These are phyloP conservation scores for Pestalotiopsis sp. DNA, from an alignment of 2,329 filamentous ascomycete species.

Conservation along the genomic window DNA sequence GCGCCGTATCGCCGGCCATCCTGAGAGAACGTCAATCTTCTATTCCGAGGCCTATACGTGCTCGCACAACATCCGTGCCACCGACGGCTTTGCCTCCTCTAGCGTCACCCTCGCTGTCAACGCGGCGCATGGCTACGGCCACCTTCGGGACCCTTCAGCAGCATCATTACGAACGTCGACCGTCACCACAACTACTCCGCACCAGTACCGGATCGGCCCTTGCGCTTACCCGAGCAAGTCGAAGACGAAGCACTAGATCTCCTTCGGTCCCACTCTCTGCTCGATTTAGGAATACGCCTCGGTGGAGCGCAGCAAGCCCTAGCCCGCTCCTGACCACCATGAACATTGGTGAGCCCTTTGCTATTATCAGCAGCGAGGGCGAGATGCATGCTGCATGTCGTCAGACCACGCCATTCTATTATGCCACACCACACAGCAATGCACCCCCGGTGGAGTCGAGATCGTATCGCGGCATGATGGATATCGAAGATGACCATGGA, in stretches of 20 bases:
- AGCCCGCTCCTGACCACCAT: constrained; percentile 33
- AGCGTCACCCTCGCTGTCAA: constrained; percentile 41
- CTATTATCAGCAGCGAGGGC: constrained; percentile 29
- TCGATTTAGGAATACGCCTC: constrained; percentile 49
- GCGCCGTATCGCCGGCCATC: constrained; percentile 41
- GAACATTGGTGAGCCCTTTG: constrained; percentile 33
- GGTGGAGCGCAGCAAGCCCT: constrained; percentile 52
- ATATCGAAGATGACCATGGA: constrained; percentile 27
- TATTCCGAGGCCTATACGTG: constrained; percentile 46
- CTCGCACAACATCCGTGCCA: constrained; percentile 58
- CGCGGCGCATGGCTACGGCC: constrained; percentile 50
- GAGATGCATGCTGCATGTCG: constrained; percentile 5
- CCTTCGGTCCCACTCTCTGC: constrained; percentile 46
- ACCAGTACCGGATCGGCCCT: constrained; percentile 30
- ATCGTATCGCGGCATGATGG: constrained; percentile 24
- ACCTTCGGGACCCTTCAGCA: constrained; percentile 25
- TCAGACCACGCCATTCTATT: constrained; percentile 66
- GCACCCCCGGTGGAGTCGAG: constrained; percentile 49
- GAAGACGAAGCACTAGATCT: constrained; percentile 60
- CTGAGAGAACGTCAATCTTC: constrained; percentile 38
- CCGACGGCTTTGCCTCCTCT: constrained; percentile 36
- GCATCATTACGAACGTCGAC: constrained; percentile 37
- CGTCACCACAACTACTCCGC: constrained; percentile 38
- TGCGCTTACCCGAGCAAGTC: constrained; percentile 34
- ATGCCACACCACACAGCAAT: constrained; percentile 75